A percentile compares a stretch with the other conserved stretches of the same genome.
Evolutionary conservation across 768 basidiomycete species (phyloP).

Genomic region (Fistulinella prunicolor): DNA sequence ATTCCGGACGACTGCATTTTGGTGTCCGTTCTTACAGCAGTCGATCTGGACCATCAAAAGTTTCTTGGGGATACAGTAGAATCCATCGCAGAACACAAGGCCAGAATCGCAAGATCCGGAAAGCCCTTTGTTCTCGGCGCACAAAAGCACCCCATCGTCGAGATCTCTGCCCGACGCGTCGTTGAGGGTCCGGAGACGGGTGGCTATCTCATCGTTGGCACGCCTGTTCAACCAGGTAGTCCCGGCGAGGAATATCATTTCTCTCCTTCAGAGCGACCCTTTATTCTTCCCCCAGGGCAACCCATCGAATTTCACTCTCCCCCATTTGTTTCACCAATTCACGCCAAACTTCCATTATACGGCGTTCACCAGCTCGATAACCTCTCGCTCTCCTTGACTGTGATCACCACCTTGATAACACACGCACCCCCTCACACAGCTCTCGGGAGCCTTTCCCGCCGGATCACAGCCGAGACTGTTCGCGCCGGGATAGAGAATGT

Average conservation of each 20-base stretch:
- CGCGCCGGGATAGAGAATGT: constrained; percentile 54
- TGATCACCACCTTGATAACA: constrained; percentile 56
- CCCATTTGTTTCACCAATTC: constrained; percentile 44
- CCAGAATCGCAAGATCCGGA: constrained; percentile 66
- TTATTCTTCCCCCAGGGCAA: constrained; percentile 37
- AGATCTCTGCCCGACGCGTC: constrained; percentile 39
- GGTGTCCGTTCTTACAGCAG: constrained; percentile 77
- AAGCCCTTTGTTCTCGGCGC: constrained; percentile 64
- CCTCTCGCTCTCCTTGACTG: constrained; percentile 62
- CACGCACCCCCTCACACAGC: constrained; percentile 32
- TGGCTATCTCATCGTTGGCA: constrained; percentile 39
- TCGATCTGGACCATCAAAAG: constrained; percentile 91
- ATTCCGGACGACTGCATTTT: constrained; percentile 67
- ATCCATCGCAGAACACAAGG: constrained; percentile 80
- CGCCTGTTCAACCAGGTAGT: constrained; percentile 33
- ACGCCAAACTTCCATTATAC: constrained; percentile 57
- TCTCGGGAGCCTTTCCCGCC: constrained; percentile 7
- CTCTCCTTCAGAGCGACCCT: constrained; percentile 30
- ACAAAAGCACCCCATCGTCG: constrained; percentile 55
- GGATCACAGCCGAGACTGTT: constrained; percentile 50
- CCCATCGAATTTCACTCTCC: constrained; percentile 43
- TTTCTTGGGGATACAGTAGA: constrained; percentile 78
- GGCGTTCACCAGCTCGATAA: constrained; percentile 88
- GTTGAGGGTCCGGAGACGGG: constrained; percentile 38
- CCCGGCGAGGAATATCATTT: constrained; percentile 36